Evolutionary conservation across 345 rosid species (phyloP), one percentile per base, ranked within the genome.

Genomic region (Erysimum cheiranthoides): DNA sequence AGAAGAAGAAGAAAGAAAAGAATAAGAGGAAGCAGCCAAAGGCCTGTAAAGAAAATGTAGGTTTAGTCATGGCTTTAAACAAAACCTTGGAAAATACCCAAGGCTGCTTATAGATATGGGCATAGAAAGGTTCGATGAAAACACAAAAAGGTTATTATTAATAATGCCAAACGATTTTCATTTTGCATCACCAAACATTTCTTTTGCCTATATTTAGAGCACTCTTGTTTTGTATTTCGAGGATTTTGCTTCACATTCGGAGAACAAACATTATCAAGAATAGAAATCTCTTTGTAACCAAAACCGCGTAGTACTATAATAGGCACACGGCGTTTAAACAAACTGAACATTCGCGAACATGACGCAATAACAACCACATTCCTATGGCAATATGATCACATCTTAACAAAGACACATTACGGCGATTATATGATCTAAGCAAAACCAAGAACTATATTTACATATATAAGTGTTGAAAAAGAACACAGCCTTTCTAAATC

Each of bases 61-160:
- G 73, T 74, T 74, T 75, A 79, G 69, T 82, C 85, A 85, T 89
- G 50, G 53, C 65, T 58, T 56, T 16, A 56, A 77, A 57, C 51
- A 76, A 76, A 76, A 74, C 91, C 93, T 82, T 85, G 91, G 91
- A 53, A 53, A 65, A 53, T 68, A 81, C 86, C 93, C 90, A 86
- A 89, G 93, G 95, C 87, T 85, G 95, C 91, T 84, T 83, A 80
- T 78, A 69, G 84, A 69, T 71, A 69, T 58, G 58, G 31, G 34
- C 77, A 76, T 40, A n/a, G 12, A 66, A 68, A 43, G 13, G 64
- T 72, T 61, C 63, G 79, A 75, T 74, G 76, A 47, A 43, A 25
- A 42, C 60, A 65, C 47, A 66, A 66, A 70, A 40, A 60, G 77
- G 52, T 51, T 16, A 40, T 36, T 32, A 61, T 30, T 81, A 59